A percentile compares a stretch with the other conserved stretches of the same genome.
phyloP scores from a whole-genome alignment of 495 filamentous ascomycete species.

The Hypoxylon intermedium region DNA sequence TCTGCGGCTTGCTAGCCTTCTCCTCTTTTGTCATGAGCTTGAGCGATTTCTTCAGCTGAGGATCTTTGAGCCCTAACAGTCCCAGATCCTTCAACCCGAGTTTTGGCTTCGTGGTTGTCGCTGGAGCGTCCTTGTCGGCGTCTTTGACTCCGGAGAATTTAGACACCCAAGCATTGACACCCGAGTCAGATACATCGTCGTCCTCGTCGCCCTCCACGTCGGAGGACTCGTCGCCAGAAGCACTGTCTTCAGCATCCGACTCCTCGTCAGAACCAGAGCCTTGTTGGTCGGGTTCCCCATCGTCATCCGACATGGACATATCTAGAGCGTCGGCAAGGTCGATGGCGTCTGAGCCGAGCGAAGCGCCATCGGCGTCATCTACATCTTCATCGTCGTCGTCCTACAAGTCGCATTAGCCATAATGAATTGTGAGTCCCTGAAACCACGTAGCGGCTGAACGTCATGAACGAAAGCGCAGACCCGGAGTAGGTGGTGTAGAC shows the following conservation, averaged over 20 bases:
- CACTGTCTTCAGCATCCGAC: slow-evolving; percentile 51
- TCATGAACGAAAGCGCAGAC: too few species aligned
- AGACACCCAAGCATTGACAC: slow-evolving; percentile 68
- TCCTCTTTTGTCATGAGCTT: slow-evolving; percentile 68
- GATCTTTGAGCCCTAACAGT: slow-evolving; percentile 74
- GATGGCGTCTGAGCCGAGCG: slow-evolving; percentile 81
- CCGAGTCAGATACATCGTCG: slow-evolving; percentile 66
- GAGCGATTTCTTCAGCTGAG: slow-evolving; percentile 77
- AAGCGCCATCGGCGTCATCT: slow-evolving; percentile 60
- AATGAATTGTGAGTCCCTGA: slow-evolving; percentile 23
- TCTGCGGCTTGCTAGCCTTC: slow-evolving; percentile 64
- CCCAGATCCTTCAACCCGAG: slow-evolving; percentile 80
- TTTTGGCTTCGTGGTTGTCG: slow-evolving; percentile 64
- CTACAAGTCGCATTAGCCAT: slow-evolving; percentile 41
- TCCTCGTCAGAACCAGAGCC: slow-evolving; percentile 58
- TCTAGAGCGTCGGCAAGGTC: slow-evolving; percentile 85
- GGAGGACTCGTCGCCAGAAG: slow-evolving; percentile 52
- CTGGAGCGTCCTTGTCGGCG: slow-evolving; percentile 35
- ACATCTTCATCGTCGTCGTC: slow-evolving; percentile 64
- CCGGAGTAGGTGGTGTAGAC: too few species aligned
- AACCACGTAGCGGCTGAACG: too few species aligned
- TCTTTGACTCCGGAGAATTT: slow-evolving; percentile 60
- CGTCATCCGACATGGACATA: slow-evolving; percentile 61
- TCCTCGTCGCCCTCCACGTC: slow-evolving; percentile 55
- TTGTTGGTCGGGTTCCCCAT: slow-evolving; percentile 48